Evolutionary conservation across 768 basidiomycete genomes (phyloP).

Genomic region (Auriscalpium microsporum): DNA sequence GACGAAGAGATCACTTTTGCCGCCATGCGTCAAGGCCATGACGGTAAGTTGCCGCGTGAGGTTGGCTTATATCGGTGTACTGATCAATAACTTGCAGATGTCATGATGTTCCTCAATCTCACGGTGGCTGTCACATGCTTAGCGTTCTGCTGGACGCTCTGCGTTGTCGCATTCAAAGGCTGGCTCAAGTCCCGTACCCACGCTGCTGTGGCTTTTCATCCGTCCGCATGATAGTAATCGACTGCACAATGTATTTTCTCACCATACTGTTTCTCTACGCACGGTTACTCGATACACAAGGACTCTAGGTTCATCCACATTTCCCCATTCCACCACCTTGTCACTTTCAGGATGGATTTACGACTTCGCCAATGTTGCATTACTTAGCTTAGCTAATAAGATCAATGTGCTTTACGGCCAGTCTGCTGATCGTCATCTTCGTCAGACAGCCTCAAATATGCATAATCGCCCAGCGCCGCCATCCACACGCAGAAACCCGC

Average conservation of each 20-base stretch:
- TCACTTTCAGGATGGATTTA: neutral
- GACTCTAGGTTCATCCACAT: neutral
- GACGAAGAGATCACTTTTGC: constrained; percentile 85
- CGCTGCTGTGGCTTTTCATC: constrained; percentile 24
- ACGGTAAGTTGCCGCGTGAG: constrained; percentile 44
- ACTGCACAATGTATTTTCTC: neutral
- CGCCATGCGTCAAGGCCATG: constrained; percentile 84
- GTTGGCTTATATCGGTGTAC: neutral
- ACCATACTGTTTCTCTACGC: neutral
- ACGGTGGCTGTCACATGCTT: constrained; percentile 82
- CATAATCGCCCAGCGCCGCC: constrained; percentile 69
- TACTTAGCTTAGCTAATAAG: neutral
- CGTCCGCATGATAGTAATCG: constrained; percentile 21
- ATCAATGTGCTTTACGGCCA: neutral
- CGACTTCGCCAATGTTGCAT: neutral
- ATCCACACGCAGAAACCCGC: constrained; percentile 83
- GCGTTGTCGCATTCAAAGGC: constrained; percentile 73
- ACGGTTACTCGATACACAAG: neutral
- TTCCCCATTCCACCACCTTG: neutral
- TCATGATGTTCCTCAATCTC: constrained; percentile 85
- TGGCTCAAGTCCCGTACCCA: constrained; percentile 51
- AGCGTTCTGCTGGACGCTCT: constrained; percentile 77
- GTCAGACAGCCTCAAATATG: constrained; percentile 12
- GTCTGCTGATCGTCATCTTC: neutral
- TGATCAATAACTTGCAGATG: constrained; percentile 36